phyloP scores from a whole-genome alignment of 2,329 filamentous ascomycete genomes.

The Monilinia fructicola region DNA sequence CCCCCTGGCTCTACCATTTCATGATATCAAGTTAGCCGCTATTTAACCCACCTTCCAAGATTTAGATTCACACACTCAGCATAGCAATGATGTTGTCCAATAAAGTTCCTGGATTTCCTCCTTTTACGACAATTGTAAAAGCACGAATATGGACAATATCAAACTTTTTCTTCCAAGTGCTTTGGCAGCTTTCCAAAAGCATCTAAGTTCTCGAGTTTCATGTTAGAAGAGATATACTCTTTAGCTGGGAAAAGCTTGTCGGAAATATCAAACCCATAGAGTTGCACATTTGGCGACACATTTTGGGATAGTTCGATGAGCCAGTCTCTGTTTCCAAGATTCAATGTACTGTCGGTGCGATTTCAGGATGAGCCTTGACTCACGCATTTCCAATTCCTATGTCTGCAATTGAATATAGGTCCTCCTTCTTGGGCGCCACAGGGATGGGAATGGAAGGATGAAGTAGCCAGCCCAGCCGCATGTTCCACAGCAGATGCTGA shows the following conservation, averaged over 20 bases:
- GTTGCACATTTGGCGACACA: background rate
- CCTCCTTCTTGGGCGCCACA: background rate
- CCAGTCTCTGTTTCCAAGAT: background rate
- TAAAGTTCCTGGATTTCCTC: background rate
- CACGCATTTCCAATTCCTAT: background rate
- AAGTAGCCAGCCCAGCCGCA: too few species aligned
- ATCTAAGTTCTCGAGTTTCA: background rate
- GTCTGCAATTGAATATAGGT: background rate
- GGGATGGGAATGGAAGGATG: background rate
- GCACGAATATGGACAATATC: background rate
- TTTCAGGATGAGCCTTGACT: background rate
- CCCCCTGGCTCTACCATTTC: background rate
- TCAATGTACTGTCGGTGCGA: background rate
- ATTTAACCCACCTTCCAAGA: too few species aligned
- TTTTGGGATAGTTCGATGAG: background rate
- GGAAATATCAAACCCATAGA: slow-evolving; percentile 1
- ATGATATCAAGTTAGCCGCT: background rate
- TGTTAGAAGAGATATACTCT: background rate
- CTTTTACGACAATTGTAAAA: background rate
- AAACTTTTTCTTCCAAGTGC: background rate
- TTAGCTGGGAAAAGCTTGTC: background rate
- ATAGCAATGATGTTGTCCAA: background rate
- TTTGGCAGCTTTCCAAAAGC: background rate
- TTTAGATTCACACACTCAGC: background rate
- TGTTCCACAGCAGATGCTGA: background rate